Percentiles rank a stretch among this genome's conserved stretches.
Evolutionary conservation across 495 filamentous ascomycete species (phyloP).

Genomic region (Schizothecium vesticola): DNA sequence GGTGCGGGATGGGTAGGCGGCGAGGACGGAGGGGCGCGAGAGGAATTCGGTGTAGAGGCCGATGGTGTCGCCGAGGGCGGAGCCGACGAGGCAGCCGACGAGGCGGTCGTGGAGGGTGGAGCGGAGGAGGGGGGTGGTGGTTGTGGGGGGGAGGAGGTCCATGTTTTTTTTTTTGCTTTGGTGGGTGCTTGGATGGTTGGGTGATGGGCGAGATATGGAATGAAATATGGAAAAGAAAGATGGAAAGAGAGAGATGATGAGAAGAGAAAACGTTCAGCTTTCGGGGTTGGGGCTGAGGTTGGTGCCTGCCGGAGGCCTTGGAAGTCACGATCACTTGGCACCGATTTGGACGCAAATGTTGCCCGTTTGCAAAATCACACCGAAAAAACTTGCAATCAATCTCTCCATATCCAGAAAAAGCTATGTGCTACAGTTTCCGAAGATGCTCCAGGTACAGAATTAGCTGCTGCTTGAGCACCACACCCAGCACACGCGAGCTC

Average conservation of each 20-base stretch:
- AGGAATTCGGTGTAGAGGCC: slow-evolving; percentile 48
- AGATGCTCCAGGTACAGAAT: slow-evolving; percentile 32
- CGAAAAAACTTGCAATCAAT: too few relatives aligned
- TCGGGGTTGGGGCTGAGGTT: neutral
- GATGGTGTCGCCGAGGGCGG: slow-evolving; percentile 45
- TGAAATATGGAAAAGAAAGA: neutral
- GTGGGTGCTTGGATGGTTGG: neutral
- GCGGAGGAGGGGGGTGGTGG: slow-evolving; percentile 15
- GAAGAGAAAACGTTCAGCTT: neutral
- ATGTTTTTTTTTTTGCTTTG: neutral
- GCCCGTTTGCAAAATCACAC: too few relatives aligned
- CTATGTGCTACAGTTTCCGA: slow-evolving; percentile 4
- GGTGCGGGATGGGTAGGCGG: slow-evolving; percentile 28
- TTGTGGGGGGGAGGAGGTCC: neutral
- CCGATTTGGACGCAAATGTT: too few relatives aligned
- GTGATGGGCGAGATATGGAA: neutral
- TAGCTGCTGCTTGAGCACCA: slow-evolving; percentile 38
- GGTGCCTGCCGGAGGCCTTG: neutral
- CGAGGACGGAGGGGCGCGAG: slow-evolving; percentile 20
- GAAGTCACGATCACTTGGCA: neutral
- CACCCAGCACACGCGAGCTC: slow-evolving; percentile 33
- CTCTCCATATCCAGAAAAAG: too few relatives aligned
- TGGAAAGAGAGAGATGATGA: neutral
- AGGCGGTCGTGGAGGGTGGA: slow-evolving; percentile 31
- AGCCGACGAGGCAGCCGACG: slow-evolving; percentile 37